Evolutionary conservation across 2,329 filamentous ascomycete species (phyloP).

Genomic region (Microcyclospora pomicola): DNA sequence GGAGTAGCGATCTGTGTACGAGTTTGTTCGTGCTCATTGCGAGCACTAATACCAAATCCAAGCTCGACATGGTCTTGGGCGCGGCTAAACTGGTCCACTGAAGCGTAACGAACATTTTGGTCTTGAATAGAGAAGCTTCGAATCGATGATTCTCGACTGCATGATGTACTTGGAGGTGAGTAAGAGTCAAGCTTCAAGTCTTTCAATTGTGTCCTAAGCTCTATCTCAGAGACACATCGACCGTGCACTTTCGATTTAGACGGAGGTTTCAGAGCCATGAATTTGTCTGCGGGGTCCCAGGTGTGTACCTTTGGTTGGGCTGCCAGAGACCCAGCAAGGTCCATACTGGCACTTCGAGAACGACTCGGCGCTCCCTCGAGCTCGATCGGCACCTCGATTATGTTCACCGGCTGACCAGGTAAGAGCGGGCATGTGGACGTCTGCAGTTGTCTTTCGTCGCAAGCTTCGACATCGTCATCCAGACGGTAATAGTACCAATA

Average conservation of each 20-base stretch:
- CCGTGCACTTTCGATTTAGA: conserved; percentile 18
- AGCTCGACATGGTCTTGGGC: too few species aligned
- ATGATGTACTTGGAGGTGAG: too few species aligned
- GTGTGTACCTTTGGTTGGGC: conserved; percentile 10
- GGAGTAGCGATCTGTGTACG: too few species aligned
- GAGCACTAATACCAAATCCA: too few species aligned
- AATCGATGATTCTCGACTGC: too few species aligned
- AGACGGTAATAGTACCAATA: conserved; percentile 97
- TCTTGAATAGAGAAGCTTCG: too few species aligned
- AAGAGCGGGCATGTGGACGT: conserved; percentile 74
- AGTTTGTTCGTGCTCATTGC: too few species aligned
- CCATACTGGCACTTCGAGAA: conserved; percentile 17
- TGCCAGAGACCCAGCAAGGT: conserved; percentile 12
- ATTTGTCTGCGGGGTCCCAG: conserved; percentile 17
- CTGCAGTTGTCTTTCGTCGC: conserved; percentile 57
- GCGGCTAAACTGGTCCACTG: too few species aligned
- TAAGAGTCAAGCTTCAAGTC: neutral
- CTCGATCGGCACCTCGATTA: conserved; percentile 66
- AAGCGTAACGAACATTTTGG: too few species aligned
- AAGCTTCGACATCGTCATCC: conserved; percentile 61
- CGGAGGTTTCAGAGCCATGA: conserved; percentile 14
- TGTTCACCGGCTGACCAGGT: conserved; percentile 77
- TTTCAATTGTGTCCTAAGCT: conserved; percentile 14
- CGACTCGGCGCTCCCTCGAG: conserved; percentile 13
- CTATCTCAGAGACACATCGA: conserved; percentile 18